Evolutionary conservation across 2,329 filamentous ascomycete genomes (phyloP), one percentile per base, ranked within the genome.

Genomic region (Pyricularia sp.): DNA sequence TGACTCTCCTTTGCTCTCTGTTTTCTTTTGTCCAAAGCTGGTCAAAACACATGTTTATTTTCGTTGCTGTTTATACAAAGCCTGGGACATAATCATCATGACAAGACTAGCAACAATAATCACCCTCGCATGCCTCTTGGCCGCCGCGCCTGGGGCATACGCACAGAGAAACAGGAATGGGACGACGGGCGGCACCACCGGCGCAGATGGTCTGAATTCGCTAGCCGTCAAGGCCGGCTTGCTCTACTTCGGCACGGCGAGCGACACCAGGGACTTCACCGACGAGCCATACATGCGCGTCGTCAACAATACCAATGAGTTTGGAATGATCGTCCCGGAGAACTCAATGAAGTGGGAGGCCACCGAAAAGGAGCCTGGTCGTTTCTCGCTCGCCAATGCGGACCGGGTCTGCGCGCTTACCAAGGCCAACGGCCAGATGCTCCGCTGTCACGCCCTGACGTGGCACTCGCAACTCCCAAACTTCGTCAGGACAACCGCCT

Each of bases 181-280:
- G n/a, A 63, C n/a, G n/a, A 63, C n/a, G 31, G 55, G 28, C 7
- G 26, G 42, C 28, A 61, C 14, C 66, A 36, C 25, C 17, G n/a
- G 7, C 58, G 64, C 66, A n/a, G 61, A 72, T 36, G 78, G 79
- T 31, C 82, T 88, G 23, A 79, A 87, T 74, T 77, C 82, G 71
- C 77, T 84, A 11, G 82, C 84, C 10, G 78, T 82, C 36, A 79
- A 80, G 65, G 80, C 82, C 17, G 84, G 83, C 12, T 78, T 83
- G 70, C 73, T 80, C 42, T 88, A 86, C 76, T 87, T 87, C 68
- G 86, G 86, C 69, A 85, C 85, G 3, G 86, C 86, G 1, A 86
- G 84, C 23, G 86, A 89, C 73, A 73, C 72, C 80, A 71, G 79
- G 78, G 68, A 84, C 85, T 75, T 85, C 75, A 76, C 59, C 74